A percentile compares a stretch with the other conserved stretches of the same genome.
Evolutionary conservation across 2,329 filamentous ascomycete genomes (phyloP).

Genomic region (Neodidymelliopsis sp.): DNA sequence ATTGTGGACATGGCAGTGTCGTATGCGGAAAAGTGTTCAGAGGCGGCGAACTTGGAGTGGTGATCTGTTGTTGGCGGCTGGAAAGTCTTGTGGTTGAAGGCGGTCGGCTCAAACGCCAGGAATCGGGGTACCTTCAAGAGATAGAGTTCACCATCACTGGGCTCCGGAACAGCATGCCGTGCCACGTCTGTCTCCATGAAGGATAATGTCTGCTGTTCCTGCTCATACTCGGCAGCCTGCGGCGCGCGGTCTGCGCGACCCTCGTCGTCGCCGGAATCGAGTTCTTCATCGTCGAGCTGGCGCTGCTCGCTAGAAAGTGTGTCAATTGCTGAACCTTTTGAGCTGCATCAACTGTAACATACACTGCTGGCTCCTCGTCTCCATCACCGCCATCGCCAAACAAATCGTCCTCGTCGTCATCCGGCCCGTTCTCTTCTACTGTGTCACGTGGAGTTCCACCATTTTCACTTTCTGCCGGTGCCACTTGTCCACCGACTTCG

Average conservation of each 20-base stretch:
- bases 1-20: slow-evolving; percentile 72
- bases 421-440: slow-evolving; percentile 41
- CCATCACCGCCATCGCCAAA: slow-evolving; percentile 56
- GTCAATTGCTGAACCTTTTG: slow-evolving; percentile 24
- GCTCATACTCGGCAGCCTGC: slow-evolving; percentile 56
- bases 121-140: slow-evolving; percentile 76
- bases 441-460: slow-evolving; percentile 39
- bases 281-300: slow-evolving; percentile 67
- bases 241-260: slow-evolving; percentile 67
- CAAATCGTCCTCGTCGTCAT: slow-evolving; percentile 51
- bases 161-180: slow-evolving; percentile 74
- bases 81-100: slow-evolving; percentile 72
- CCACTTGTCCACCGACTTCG: slow-evolving; percentile 42
- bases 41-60: slow-evolving; percentile 56
- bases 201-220: slow-evolving; percentile 63
- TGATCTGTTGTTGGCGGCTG: slow-evolving; percentile 68
- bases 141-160: slow-evolving; percentile 76
- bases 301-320: slow-evolving; percentile 47
- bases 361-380: slow-evolving; percentile 41
- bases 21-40: slow-evolving; percentile 64
- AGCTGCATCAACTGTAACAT: slow-evolving; percentile 25
- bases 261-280: slow-evolving; percentile 69
- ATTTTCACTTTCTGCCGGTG: slow-evolving; percentile 41
- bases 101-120: slow-evolving; percentile 71
- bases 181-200: slow-evolving; percentile 70